Evolutionary conservation across 345 rosid genomes (phyloP), one percentile per base, ranked within the genome.

Genomic region (Limnanthes douglasii): DNA sequence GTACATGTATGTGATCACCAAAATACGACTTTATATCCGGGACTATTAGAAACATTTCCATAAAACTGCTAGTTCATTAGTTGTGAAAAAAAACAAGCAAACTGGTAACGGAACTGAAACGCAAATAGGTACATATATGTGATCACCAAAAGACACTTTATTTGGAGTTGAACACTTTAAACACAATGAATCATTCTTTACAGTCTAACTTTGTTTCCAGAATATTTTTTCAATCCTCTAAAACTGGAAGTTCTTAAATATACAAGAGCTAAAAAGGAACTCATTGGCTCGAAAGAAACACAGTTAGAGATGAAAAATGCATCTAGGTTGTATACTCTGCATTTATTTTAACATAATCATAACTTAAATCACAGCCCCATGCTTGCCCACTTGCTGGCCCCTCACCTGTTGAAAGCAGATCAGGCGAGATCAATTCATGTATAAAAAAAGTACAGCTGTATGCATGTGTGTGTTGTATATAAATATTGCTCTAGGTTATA

Each of bases 331-430:
- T 84, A 67, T 90, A 80, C 43, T 77, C 88, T 0, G 94, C 98
- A 13, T 84, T 84, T 50, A 80, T 84, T 46, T 69, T 80, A 41
- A 90, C 82, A 36, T 84, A 90, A 43, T 80, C 94, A 18, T 80
- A 90, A 43, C 92, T 84, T 10, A 77, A 63, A 47, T 90, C 94
- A 9, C 96, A 84, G 9, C 96, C 94, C 85, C 93, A 80, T 0
- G 96, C 96, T 43, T 69, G 71, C 9, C 78, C 74, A 0, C 43
- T 49, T 14, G 70, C 80, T n/a, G 60, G 37, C 32, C 85, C 88
- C 28, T 65, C 69, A 39, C 94, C 88, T 78, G 61, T 39, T 21
- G 46, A 24, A 11, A 0, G 6, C 32, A 42, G 10, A 17, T 30
- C 4, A 47, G 3, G 27, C 22, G 22, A 36, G 3, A 36, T 36